Percentiles rank a stretch among this genome's conserved stretches.
These are phyloP conservation scores for Hymenoscyphus fructigenus DNA, from an alignment of 2,329 filamentous ascomycete species.

Conservation along the genomic window DNA sequence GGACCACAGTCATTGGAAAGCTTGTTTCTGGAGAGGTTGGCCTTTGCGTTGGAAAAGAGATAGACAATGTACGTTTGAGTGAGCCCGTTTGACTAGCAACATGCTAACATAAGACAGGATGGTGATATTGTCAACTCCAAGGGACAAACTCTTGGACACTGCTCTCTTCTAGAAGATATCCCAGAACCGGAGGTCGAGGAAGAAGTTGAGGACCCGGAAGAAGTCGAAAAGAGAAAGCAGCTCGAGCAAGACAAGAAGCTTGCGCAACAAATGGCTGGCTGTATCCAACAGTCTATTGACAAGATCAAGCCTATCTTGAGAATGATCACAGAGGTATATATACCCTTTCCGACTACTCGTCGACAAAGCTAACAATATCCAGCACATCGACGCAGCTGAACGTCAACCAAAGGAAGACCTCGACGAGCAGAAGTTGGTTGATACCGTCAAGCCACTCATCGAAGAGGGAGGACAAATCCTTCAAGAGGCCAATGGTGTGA, in stretches of 20 bases:
- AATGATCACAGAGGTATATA: conserved; percentile 73
- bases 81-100: background rate
- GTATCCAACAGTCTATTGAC: conserved; percentile 77
- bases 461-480: conserved; percentile 82
- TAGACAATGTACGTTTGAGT: conserved; percentile 50
- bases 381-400: conserved; percentile 79
- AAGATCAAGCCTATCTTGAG: conserved; percentile 82
- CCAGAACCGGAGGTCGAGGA: conserved; percentile 47
- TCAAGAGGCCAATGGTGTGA: conserved; percentile 80
- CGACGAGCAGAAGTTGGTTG: conserved; percentile 85
- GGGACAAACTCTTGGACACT: conserved; percentile 65
- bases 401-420: conserved; percentile 80
- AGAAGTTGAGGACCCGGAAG: conserved; percentile 49
- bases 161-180: conserved; percentile 63
- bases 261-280: conserved; percentile 70
- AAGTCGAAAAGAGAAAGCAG: conserved; percentile 54
- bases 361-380: conserved; percentile 19
- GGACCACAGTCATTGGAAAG: conserved; percentile 66
- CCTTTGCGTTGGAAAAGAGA: conserved; percentile 65
- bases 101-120: conserved; percentile 39
- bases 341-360: background rate
- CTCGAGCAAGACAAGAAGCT: conserved; percentile 71
- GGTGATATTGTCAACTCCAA: conserved; percentile 71
- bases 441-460: conserved; percentile 82
- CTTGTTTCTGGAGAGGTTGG: conserved; percentile 66